A percentile compares a stretch with the other conserved stretches of the same genome.
phyloP scores from a whole-genome alignment of 2,329 filamentous ascomycete genomes.

The Cladophialophora psammophila region DNA sequence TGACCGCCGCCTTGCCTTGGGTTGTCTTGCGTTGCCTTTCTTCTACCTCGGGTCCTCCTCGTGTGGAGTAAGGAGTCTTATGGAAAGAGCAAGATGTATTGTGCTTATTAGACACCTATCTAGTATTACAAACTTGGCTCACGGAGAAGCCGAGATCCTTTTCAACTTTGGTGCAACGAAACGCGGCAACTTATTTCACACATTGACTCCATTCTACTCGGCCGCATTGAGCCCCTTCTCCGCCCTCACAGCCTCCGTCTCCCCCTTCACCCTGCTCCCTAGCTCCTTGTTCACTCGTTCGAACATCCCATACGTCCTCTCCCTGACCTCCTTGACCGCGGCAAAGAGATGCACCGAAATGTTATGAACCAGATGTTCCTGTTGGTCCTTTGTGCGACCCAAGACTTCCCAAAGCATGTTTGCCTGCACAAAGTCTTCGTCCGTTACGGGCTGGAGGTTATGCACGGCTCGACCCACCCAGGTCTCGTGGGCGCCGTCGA shows the following conservation, averaged over 20 bases:
- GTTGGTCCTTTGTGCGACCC: constrained; percentile 60
- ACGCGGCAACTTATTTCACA: not conserved
- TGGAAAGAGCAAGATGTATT: too few relatives aligned
- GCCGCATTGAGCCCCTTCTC: constrained; percentile 16
- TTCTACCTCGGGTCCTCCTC: too few relatives aligned
- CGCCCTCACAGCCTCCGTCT: constrained; percentile 25
- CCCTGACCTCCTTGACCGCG: constrained; percentile 61
- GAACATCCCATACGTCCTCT: constrained; percentile 60
- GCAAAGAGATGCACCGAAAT: constrained; percentile 63
- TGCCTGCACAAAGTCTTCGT: constrained; percentile 55
- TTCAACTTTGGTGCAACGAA: too few relatives aligned
- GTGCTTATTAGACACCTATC: too few relatives aligned
- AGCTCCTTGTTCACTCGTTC: constrained; percentile 22
- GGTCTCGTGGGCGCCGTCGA: constrained; percentile 47
- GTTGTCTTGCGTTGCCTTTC: too few relatives aligned
- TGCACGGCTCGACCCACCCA: constrained; percentile 51
- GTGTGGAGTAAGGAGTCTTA: too few relatives aligned
- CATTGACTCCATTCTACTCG: not conserved
- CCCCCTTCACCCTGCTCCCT: constrained; percentile 21
- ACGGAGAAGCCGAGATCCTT: too few relatives aligned
- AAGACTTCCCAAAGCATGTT: constrained; percentile 52
- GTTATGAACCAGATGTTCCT: constrained; percentile 68
- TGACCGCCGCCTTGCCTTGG: too few relatives aligned
- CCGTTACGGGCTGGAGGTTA: constrained; percentile 51
- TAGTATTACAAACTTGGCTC: too few relatives aligned